Base-by-base conservation (phyloP, 495 filamentous ascomycete species). In the Alectoria sarmentosa region DNA sequence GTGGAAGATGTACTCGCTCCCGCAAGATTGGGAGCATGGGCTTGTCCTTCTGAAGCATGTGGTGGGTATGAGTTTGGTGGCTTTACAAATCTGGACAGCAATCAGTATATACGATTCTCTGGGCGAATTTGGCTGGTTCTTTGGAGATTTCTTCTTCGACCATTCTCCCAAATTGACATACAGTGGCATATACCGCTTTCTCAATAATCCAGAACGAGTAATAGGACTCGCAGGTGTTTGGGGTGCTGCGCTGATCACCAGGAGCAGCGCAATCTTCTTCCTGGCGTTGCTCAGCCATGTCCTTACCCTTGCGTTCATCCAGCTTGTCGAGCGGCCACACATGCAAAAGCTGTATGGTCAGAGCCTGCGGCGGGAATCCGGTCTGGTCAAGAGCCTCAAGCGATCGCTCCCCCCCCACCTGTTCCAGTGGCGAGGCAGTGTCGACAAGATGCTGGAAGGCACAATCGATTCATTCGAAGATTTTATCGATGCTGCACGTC, bases 111-210 rank as follows among this genome's bases (percentile, higher is more conserved):
- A 97, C 76, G 91, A 96, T 21, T 96, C 93, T 8, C 86, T 98
- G 3, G 93, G 93, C 52, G 94, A 98, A 72, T 98, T 97, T 72
- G 95, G 95, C 68, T 98, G 95, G 94, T 98, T 98, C 80, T 98
- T 91, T 70, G 94, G 94, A 17, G 94, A 98, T 74, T 98, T 98
- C 79, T 97, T 96, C 76, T 91, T 96, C 67, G 82, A 87, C 59
- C 86, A 87, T 55, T 84, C 85, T 14, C 87, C 84, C 28, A 95
- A 96, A 70, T 82, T 98, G 58, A 98, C 90, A 28, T 98, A 98
- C 78, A 90, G 87, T 67, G 95, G 94, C 60, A 98, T 98, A 69
- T 98, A 98, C 73, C 91, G 94, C 65, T 98, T 90, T 76, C 78
- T 98, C 64, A 98, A 98, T 79, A 98, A 98, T 72, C 94, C 94